Percentiles rank a stretch among this genome's conserved stretches.
phyloP scores from a whole-genome alignment of 2,329 filamentous ascomycete genomes.

The Acrodontium crateriforme region DNA sequence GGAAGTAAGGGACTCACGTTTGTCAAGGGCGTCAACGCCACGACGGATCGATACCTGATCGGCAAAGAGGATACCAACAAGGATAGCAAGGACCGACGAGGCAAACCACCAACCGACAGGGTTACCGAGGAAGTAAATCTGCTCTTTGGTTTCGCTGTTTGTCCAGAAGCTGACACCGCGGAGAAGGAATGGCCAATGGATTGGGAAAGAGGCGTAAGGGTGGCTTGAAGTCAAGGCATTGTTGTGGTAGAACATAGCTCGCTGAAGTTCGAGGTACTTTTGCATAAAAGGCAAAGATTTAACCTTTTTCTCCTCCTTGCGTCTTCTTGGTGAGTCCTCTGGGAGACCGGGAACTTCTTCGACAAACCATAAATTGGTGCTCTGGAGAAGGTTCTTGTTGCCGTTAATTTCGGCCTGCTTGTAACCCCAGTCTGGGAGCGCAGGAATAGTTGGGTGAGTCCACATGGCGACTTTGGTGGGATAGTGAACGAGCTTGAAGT shows the following conservation, averaged over 20 bases:
- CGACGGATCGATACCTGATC: slow-evolving; percentile 89
- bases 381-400: slow-evolving; percentile 84
- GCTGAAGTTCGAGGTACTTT: slow-evolving; percentile 93
- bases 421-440: slow-evolving; percentile 93
- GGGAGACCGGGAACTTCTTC: slow-evolving; percentile 79
- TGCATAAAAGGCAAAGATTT: slow-evolving; percentile 77
- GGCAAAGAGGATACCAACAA: slow-evolving; percentile 77
- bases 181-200: slow-evolving; percentile 95
- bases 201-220: slow-evolving; percentile 86
- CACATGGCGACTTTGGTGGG: slow-evolving; percentile 98
- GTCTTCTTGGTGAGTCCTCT: slow-evolving; percentile 55
- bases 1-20: slow-evolving; percentile 50
- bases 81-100: slow-evolving; percentile 83
- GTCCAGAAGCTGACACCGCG: slow-evolving; percentile 99
- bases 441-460: slow-evolving; percentile 66
- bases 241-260: slow-evolving; percentile 99
- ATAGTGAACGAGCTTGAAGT: slow-evolving; percentile 92
- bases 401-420: slow-evolving; percentile 99
- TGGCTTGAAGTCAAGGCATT: slow-evolving; percentile 94
- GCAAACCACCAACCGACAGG: slow-evolving; percentile 95
- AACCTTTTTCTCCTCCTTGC: slow-evolving; percentile 62
- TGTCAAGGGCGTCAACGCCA: slow-evolving; percentile 83
- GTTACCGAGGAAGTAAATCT: slow-evolving; percentile 98
- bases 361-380: slow-evolving; percentile 87
- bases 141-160: slow-evolving; percentile 81